Evolutionary conservation across 352 stramenopile species (phyloP), one percentile per base, ranked within the genome.

Genomic region (Globisporangium apiculatum): DNA sequence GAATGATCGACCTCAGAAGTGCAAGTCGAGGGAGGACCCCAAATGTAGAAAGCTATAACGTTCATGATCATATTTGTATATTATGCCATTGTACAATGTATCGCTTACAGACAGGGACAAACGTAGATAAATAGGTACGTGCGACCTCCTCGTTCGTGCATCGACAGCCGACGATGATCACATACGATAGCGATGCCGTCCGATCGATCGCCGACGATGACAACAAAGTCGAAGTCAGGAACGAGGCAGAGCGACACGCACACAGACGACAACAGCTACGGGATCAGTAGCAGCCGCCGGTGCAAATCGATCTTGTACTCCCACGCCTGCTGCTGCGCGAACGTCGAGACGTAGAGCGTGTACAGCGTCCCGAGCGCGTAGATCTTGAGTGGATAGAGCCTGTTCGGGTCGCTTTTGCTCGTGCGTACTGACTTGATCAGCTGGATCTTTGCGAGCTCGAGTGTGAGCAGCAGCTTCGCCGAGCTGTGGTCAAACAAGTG

Each of bases 361-460:
- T 93, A 88, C 59, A 91, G 70, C 5, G 66, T 80, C 12, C 74
- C 79, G 38, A 73, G 75, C 7, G 67, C 75, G 62, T 93, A 93
- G 17, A 93, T 58, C 57, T 91, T 91, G 51, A 93, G 36, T 0
- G 81, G 76, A 51, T 84, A 90, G 1, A 90, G 65, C 59, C 64
- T 68, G 51, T 68, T 85, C 7, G 76, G 65, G 60, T 85, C 76
- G 53, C 69, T 74, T 50, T 83, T 83, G 38, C 65, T 51, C 7
- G 52, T 57, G 40, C 62, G 45, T 5, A 7, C 73, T 38, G 83
- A 81, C 66, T 76, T 66, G 51, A 93, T 79, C 4, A 93, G 64
- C 68, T 93, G 83, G 48, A 91, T 67, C 71, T 91, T 93, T 31
- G 76, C 83, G 40, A 93, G 52, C 49, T 93, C 81, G 15, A 93